phyloP scores from a whole-genome alignment of 306 rosid genomes.

The Vigna radiata region DNA sequence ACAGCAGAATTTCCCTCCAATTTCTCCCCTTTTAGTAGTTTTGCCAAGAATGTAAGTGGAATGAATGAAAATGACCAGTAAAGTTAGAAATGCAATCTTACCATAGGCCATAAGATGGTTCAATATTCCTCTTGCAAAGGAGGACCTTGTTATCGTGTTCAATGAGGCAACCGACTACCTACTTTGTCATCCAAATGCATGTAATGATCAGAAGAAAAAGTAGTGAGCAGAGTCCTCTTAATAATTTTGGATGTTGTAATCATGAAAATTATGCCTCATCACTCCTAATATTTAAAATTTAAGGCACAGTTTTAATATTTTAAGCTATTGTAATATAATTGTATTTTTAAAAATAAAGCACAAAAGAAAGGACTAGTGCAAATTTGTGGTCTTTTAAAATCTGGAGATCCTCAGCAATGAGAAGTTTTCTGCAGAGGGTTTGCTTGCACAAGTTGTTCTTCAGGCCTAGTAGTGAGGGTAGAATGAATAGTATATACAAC shows the following conservation, averaged over 20 bases:
- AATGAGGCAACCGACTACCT: conserved; percentile 89
- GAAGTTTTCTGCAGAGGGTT: too few species aligned
- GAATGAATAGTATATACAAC: conserved; percentile 12
- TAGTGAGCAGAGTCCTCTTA: neutral
- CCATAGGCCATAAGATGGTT: conserved; percentile 89
- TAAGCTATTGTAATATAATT: too few species aligned
- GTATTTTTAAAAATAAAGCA: too few species aligned
- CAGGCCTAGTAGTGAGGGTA: neutral
- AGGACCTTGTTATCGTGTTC: conserved; percentile 72
- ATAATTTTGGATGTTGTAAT: too few species aligned
- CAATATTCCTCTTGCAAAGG: conserved; percentile 90
- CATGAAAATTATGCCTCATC: too few species aligned
- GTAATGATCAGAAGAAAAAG: conserved; percentile 33
- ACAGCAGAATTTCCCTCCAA: neutral
- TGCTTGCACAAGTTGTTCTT: too few species aligned
- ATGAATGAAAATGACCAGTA: conserved; percentile 12
- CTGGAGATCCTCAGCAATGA: too few species aligned
- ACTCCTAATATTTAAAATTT: too few species aligned
- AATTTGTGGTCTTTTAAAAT: too few species aligned
- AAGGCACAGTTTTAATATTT: too few species aligned
- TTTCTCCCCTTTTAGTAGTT: neutral
- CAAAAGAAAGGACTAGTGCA: too few species aligned
- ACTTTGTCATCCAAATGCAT: conserved; percentile 41
- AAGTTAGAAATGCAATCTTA: conserved; percentile 42
- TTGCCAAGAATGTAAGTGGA: conserved; percentile 2